Evolutionary conservation across 1,284 basidiomycete species (phyloP), one percentile per base, ranked within the genome.

Genomic region (Pyrrhoderma lamaoense): DNA sequence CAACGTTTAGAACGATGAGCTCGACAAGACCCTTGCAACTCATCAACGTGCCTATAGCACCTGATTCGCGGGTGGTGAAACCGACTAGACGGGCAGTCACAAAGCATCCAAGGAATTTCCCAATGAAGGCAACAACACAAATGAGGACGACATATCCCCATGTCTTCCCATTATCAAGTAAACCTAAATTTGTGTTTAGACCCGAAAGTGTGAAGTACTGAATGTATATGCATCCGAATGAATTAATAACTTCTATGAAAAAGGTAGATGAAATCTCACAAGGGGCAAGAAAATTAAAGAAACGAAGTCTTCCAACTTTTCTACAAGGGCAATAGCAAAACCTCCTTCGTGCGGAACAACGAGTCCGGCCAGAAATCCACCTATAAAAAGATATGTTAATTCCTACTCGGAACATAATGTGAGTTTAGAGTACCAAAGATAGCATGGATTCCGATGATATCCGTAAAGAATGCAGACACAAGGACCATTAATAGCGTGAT

Each of bases 21-120:
- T 93, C 89, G 13, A 90, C 88, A 13, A 91, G 73, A 82, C 92
- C 92, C 70, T 96, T 96, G 72, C 92, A 96, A 63, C 83, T 85
- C 93, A 97, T 95, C 52, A 97, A 70, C 48, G 86, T 80, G 4
- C 93, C 93, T 51, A 95, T 85, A 1, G 93, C 91, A 18, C 82
- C 82, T 8, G 85, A 76, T 66, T 95, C 93, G 48, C 93, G 76
- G 68, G 74, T 72, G 45, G 73, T 80, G 70, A 91, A 93, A 1
- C 86, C 86, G 44, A 72, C 74, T 0, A 73, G 55, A 57, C 73
- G 75, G 2, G 91, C 90, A 0, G 82, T 74, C 2, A 68, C 63
- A 2, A 76, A 80, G 58, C 87, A 93, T 0, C 84, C 71, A 14
- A 76, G 45, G 61, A 87, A 93, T 65, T 95, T 95, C 59, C 84